These are phyloP conservation scores for Stephania japonica DNA, from an alignment of 164 flowering plant genomes.

Conservation along the genomic window DNA sequence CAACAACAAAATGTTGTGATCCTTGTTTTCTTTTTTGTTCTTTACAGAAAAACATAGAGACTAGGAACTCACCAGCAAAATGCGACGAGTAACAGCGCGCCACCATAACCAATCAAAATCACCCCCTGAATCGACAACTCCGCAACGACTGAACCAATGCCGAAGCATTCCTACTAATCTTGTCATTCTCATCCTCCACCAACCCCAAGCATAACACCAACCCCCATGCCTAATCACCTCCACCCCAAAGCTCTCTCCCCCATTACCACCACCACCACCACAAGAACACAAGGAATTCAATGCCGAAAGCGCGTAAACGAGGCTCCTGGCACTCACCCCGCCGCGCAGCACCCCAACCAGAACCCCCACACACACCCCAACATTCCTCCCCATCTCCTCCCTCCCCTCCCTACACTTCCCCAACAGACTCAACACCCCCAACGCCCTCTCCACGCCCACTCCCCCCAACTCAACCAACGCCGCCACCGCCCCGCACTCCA, in stretches of 20 bases:
- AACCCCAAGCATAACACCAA: constrained; percentile 57
- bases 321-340: constrained; percentile 63
- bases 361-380: constrained; percentile 37
- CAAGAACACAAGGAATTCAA: constrained; percentile 48
- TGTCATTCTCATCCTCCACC: constrained; percentile 78
- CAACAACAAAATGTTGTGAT: neutral
- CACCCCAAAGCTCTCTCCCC: constrained; percentile 31
- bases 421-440: constrained; percentile 69
- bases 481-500: constrained; percentile 61
- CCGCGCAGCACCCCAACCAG: constrained; percentile 46
- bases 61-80: too few species aligned
- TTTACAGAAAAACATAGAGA: too few species aligned
- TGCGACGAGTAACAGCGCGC: too few species aligned
- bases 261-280: constrained; percentile 31
- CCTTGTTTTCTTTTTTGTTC: too few species aligned
- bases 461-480: constrained; percentile 43
- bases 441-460: constrained; percentile 71
- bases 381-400: constrained; percentile 52
- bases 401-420: constrained; percentile 76
- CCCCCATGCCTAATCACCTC: constrained; percentile 52
- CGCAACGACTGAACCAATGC: constrained; percentile 51
- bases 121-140: constrained; percentile 17
- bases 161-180: constrained; percentile 65
- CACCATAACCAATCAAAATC: constrained; percentile 1
- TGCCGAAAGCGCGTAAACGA: constrained; percentile 53